Conservation (phyloP, 257 asterid species). For the Cruciata laevipes region DNA sequence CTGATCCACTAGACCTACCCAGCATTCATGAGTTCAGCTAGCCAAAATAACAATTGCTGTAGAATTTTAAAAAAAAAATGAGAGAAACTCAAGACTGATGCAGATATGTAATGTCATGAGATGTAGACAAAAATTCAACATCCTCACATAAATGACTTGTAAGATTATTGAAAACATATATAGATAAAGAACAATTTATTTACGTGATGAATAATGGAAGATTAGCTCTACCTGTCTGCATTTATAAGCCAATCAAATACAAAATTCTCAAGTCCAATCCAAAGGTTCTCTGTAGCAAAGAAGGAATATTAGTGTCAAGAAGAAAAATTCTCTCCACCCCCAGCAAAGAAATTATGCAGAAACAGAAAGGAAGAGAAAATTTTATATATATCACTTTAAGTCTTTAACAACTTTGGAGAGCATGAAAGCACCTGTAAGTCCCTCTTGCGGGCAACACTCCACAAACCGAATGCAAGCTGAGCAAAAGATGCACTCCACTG, state of each 20-base stretch:
- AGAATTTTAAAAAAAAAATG: background rate
- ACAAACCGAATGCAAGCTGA: constrained; percentile 99
- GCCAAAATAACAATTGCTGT: background rate
- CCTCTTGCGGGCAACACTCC: constrained; percentile 99
- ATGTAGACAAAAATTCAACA: background rate
- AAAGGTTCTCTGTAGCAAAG: constrained; percentile 69
- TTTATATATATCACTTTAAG: background rate
- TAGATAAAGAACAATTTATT: background rate
- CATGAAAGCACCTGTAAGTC: constrained; percentile 72
- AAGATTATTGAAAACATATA: background rate
- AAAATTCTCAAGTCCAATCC: constrained; percentile 98
- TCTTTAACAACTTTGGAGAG: background rate
- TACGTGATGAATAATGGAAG: background rate
- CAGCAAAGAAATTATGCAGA: background rate
- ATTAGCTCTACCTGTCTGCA: constrained; percentile 77
- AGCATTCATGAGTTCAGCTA: background rate
- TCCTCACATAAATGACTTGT: background rate
- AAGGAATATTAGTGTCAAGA: constrained; percentile 19
- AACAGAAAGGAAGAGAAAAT: background rate
- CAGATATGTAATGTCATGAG: background rate
- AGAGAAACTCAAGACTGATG: background rate
- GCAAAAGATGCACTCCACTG: constrained; percentile 99
- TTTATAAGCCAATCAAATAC: constrained; percentile 98
- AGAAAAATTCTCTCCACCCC: constrained; percentile 8
- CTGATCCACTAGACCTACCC: background rate